phyloP scores from a whole-genome alignment of 805 yeast species.

The Yueomyces sp. region DNA sequence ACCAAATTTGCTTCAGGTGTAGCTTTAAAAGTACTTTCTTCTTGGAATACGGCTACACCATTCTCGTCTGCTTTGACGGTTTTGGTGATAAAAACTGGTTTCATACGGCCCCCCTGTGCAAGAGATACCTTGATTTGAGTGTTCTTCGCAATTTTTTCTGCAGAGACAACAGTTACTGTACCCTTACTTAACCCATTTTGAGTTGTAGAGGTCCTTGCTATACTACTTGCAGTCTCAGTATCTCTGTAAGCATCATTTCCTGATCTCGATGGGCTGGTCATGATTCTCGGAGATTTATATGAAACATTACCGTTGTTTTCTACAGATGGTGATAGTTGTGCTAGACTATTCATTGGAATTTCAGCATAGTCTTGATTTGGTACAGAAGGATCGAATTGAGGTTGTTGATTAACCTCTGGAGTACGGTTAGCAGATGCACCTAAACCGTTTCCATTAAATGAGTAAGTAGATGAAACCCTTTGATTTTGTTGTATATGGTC shows the following conservation, averaged over 20 bases:
- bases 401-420: background rate
- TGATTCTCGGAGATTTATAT: constrained; percentile 3
- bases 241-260: constrained; percentile 10
- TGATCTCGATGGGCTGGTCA: constrained; percentile 17
- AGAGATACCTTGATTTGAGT: constrained; percentile 43
- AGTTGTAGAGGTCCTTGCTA: constrained; percentile 17
- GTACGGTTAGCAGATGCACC: background rate
- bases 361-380: constrained; percentile 20
- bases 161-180: constrained; percentile 36
- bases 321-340: background rate
- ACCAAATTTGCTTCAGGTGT: constrained; percentile 44
- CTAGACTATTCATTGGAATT: constrained; percentile 12
- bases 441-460: background rate
- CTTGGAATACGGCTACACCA: constrained; percentile 44
- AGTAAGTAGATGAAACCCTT: background rate
- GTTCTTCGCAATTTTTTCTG: constrained; percentile 28
- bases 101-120: constrained; percentile 32
- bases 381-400: constrained; percentile 15
- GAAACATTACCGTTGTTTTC: background rate
- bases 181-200: constrained; percentile 34
- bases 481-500: background rate
- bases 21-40: constrained; percentile 54
- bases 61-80: constrained; percentile 33
- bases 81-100: constrained; percentile 55
- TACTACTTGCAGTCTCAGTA: background rate